Evolutionary conservation across 805 yeast species (phyloP).

Genomic region (Crinitomyces ghanaensis): DNA sequence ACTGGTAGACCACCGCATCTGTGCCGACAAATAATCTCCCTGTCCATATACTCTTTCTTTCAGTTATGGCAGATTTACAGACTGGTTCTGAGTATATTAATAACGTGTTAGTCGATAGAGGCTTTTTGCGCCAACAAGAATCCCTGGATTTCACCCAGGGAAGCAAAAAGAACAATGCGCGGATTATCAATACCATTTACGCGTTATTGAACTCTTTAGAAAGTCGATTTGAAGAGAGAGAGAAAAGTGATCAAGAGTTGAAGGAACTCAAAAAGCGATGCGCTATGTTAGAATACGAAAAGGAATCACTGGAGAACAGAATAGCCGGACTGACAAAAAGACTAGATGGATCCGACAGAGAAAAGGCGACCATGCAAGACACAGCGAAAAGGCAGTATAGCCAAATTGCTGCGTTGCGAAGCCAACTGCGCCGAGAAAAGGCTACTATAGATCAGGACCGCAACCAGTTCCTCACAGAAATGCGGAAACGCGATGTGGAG

Average conservation of each 20-base stretch:
- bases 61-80: too few relatives aligned
- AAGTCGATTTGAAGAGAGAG: conserved; percentile 10
- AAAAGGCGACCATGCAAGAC: conserved; percentile 7
- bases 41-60: too few relatives aligned
- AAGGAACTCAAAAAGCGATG: conserved; percentile 10
- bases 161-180: conserved; percentile 11
- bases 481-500: conserved; percentile 18
- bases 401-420: too few relatives aligned
- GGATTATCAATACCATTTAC: conserved; percentile 17
- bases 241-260: conserved; percentile 3
- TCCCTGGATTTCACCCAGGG: conserved; percentile 11
- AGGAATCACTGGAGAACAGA: conserved; percentile 4
- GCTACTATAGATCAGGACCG: conserved; percentile 8
- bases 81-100: conserved; percentile 17
- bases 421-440: too few relatives aligned
- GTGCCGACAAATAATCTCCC: too few relatives aligned
- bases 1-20: too few relatives aligned
- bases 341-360: conserved; percentile 7
- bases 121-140: conserved; percentile 15
- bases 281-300: conserved; percentile 3
- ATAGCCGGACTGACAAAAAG: conserved; percentile 5
- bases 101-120: conserved; percentile 16
- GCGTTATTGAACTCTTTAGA: conserved; percentile 16
- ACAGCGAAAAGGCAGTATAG: too few relatives aligned
- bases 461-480: conserved; percentile 15